Base-by-base conservation (phyloP, 441 rosid genomes). In the Pelargonium australe region DNA sequence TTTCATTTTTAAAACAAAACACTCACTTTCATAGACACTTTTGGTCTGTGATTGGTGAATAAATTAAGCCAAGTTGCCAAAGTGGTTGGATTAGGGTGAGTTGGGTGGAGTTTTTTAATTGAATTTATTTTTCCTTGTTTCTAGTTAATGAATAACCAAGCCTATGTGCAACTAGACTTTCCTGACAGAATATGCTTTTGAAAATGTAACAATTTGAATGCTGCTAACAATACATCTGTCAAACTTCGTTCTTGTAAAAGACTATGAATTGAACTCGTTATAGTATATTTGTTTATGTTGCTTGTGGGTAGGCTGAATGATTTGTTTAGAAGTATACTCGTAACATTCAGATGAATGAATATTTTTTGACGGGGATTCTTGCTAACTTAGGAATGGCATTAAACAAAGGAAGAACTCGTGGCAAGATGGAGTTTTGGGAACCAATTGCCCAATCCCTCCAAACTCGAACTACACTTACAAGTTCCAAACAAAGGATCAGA, bases 401-500 rank as follows among this genome's bases (percentile, higher is more conserved):
- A 93, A 93, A 70, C 98, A 93, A 73, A 86, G 98, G 87, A 93
- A 91, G 83, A 87, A 91, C 80, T 93, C 98, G 47, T 93, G 98
- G 98, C 96, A 93, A 81, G 98, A 93, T 70, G 98, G 97, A 17
- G 97, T 93, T 0, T 67, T 85, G 53, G 98, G 98, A 23, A 93
- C 98, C 69, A 93, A 89, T 72, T 93, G 98, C 70, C 96, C 98
- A 53, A 85, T 93, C 75, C 89, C 79, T 73, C 89, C 96, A 31
- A 88, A 89, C 81, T 72, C 95, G 5, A 93, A 93, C 87, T 93
- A 76, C 78, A 90, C 95, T 47, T 91, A 91, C 79, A 88, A 78
- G 61, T 91, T 93, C 72, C 97, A 93, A 72, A 75, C 91, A 77
- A 91, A 93, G 84, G 97, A 93, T 79, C 98, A 93, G 80, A 93